Evolutionary conservation across 179 eudicot species (phyloP), one percentile per base, ranked within the genome.

Genomic region (Patellifolia procumbens): DNA sequence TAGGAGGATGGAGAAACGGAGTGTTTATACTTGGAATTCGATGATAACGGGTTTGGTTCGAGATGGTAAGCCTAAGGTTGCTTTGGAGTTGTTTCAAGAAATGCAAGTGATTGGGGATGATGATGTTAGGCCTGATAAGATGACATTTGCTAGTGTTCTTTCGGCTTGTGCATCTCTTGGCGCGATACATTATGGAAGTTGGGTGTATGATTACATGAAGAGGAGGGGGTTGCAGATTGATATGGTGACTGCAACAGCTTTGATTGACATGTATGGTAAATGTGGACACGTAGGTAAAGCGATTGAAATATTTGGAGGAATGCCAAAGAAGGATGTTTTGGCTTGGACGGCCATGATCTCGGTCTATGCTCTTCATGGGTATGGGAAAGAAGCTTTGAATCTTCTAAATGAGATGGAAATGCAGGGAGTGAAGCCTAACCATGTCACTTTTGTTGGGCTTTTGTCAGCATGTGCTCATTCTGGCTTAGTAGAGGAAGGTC

Each of bases 321-420:
- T 89, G 84, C 76, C 61, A 2, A 73, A 64, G 9, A 89, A 87
- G 83, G 91, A 89, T 70, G 83, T 86, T 73, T 52, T 87, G 63
- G 83, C 92, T 19, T 87, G 92, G 92, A 87, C 90, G 0, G 85
- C 89, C 32, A 89, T 89, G 89, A 87, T 89, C 31, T 84, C 89
- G 2, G 89, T 73, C 8, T 85, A 77, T 76, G 90, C 89, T 1
- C 73, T 81, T 64, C 85, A 89, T 75, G 92, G 92, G 62, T 72
- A 78, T 79, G 87, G 87, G 24, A 68, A 70, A 26, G 86, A 87
- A 70, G 92, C 92, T 64, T 73, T 89, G 59, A 49, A 60, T 70
- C 75, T 86, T 74, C 81, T 89, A 10, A 29, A 37, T 39, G 80
- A 80, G 75, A 89, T 89, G 92, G 85, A 70, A 53, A 46, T 32